phyloP scores from a whole-genome alignment of 495 filamentous ascomycete species.

The Aspergillus avenaceus region DNA sequence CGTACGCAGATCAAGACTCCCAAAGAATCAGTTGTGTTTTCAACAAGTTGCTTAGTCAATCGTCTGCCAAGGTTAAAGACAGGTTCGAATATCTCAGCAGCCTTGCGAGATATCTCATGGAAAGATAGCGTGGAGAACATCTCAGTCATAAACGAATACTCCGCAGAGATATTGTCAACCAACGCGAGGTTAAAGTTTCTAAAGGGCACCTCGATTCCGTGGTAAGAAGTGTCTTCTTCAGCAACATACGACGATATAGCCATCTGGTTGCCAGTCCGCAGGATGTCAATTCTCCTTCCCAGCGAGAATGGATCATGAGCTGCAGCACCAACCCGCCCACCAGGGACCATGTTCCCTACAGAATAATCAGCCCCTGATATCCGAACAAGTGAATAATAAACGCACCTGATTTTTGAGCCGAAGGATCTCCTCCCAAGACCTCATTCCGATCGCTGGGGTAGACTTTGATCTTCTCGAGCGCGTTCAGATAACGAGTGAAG shows the following conservation, averaged over 20 bases:
- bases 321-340: conserved; percentile 46
- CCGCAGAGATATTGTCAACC: conserved; percentile 88
- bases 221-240: conserved; percentile 78
- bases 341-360: conserved; percentile 27
- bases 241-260: conserved; percentile 79
- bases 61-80: conserved; percentile 75
- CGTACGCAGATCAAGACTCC: conserved; percentile 88
- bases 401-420: conserved; percentile 51
- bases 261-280: conserved; percentile 63
- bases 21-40: conserved; percentile 74
- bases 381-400: conserved; percentile 9
- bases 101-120: conserved; percentile 57
- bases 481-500: conserved; percentile 81
- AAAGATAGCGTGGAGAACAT: conserved; percentile 73
- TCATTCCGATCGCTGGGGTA: conserved; percentile 81
- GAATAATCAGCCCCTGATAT: conserved; percentile 6
- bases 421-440: conserved; percentile 75
- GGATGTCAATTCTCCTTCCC: conserved; percentile 75
- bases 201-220: conserved; percentile 87
- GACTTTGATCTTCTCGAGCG: conserved; percentile 79
- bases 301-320: conserved; percentile 85
- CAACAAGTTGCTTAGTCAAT: conserved; percentile 72
- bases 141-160: conserved; percentile 87
- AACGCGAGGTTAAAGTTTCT: conserved; percentile 91
- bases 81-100: conserved; percentile 77